A percentile compares a stretch with the other conserved stretches of the same genome.
Evolutionary conservation across 495 filamentous ascomycete species (phyloP).

Genomic region (Tuber indicum): DNA sequence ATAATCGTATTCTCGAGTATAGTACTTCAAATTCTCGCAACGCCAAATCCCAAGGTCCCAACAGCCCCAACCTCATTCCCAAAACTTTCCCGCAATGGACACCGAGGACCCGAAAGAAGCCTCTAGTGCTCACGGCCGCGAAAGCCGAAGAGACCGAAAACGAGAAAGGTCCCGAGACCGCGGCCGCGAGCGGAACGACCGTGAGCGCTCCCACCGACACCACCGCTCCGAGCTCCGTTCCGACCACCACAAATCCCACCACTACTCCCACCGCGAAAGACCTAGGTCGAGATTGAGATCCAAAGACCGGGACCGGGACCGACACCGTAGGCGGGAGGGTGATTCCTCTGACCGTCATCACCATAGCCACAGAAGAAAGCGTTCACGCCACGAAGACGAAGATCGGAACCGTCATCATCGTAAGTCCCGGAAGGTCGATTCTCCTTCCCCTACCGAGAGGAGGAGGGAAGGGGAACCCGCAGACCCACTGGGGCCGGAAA

Average conservation of each 20-base stretch:
- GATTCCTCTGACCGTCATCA: slow-evolving; percentile 18
- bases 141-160: slow-evolving; percentile 14
- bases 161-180: slow-evolving; percentile 31
- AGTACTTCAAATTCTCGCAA: slow-evolving; percentile 3
- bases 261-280: slow-evolving; percentile 37
- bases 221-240: slow-evolving; percentile 1
- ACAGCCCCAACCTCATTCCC: slow-evolving; percentile 29
- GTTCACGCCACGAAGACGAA: slow-evolving; percentile 47
- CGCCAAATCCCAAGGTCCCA: slow-evolving; percentile 16
- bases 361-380: slow-evolving; percentile 42
- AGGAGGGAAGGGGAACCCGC: slow-evolving; percentile 43
- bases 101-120: slow-evolving; percentile 6
- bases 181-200: slow-evolving; percentile 45
- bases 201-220: slow-evolving; percentile 42
- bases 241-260: slow-evolving; percentile 12
- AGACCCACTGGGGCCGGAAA: slow-evolving; percentile 47
- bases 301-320: slow-evolving; percentile 42
- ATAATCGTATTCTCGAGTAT: too few relatives aligned
- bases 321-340: slow-evolving; percentile 11
- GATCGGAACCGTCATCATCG: slow-evolving; percentile 42
- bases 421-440: slow-evolving; percentile 26
- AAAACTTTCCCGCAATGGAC: slow-evolving; percentile 13
- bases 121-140: background rate
- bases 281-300: slow-evolving; percentile 40
- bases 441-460: slow-evolving; percentile 12